These are phyloP conservation scores for Venturia oleaginea DNA, from an alignment of 2,329 filamentous ascomycete genomes.

Conservation along the genomic window DNA sequence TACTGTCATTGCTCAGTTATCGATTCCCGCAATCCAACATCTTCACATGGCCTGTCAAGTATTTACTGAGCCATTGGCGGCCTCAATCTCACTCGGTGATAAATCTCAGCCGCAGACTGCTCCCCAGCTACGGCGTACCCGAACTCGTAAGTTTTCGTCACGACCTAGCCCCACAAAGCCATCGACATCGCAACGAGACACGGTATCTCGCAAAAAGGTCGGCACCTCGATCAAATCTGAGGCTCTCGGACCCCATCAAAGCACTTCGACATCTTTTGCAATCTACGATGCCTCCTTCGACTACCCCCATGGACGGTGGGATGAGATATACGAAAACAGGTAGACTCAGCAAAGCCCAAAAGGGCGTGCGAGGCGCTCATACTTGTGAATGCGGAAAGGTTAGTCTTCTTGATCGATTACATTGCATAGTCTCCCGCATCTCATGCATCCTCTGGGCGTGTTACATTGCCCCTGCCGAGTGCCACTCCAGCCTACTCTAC, in stretches of 20 bases:
- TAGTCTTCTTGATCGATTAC: constrained; percentile 19
- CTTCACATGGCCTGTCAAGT: constrained; percentile 4
- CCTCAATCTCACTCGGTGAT: background rate
- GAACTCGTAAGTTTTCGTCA: background rate
- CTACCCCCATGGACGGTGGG: background rate
- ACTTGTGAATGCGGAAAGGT: constrained; percentile 38
- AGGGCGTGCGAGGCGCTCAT: constrained; percentile 36
- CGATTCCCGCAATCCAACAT: background rate
- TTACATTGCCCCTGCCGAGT: background rate
- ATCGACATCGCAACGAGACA: background rate
- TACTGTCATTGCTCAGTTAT: background rate
- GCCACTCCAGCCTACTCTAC: background rate
- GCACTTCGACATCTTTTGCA: background rate
- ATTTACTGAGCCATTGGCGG: background rate
- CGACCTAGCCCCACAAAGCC: background rate
- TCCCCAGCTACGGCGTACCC: background rate
- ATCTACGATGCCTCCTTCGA: constrained; percentile 1
- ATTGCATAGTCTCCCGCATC: background rate
- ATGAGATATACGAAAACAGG: constrained; percentile 31
- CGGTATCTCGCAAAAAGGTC: background rate
- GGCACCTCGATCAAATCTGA: background rate
- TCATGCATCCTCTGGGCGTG: background rate
- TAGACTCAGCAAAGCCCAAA: constrained; percentile 39
- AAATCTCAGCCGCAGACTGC: constrained; percentile 7
- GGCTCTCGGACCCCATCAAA: background rate